Evolutionary conservation across 371 early-diverging fungal genomes (phyloP), one percentile per base, ranked within the genome.

Genomic region (Mortierella sp.): DNA sequence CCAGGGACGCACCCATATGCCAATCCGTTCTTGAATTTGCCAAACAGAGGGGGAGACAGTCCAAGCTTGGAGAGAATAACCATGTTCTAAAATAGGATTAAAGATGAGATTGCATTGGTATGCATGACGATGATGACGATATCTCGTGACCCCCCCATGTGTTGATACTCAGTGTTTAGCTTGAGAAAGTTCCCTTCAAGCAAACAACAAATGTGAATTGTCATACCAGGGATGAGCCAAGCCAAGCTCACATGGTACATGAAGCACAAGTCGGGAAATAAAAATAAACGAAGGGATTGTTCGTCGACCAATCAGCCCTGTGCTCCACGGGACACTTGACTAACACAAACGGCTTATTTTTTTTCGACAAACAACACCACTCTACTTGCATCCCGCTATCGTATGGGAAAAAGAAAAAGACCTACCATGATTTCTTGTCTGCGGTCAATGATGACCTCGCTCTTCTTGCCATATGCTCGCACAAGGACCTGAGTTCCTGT

Each of bases 1-100:
- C 98, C 98, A 16, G 92, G 89, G 45, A 96, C 90, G 71, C 88
- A 98, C 3, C 98, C 98, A 84, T 97, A 97, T 37, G 96, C 92
- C 28, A 98, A 78, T 2, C 97, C 97, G 83, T 97, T 97, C 57
- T 84, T 81, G 80, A 97, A 97, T 35, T 94, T 88, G 39, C 94
- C 97, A 80, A 96, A 93, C 3, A 97, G 78, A n/a, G 94, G 91
- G 40, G 97, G 96, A 51, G 91, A 88, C 75, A 97, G 85, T 43
- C 90, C 90, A 62, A 89, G 88, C 51, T 88, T 77, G 24, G 95
- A 89, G 37, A 98, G 87, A 0, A 91, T 87, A 58, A 93, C 85
- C 84, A 97, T 91, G 75, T 95, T 97, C 95, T 96, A 81, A 47
- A 54, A 45, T 26, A 52, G 26, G 43, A 28, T 20, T 63, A 62